These are phyloP conservation scores for Coniferiporia weirii DNA, from an alignment of 1,284 basidiomycete species.

Conservation along the genomic window DNA sequence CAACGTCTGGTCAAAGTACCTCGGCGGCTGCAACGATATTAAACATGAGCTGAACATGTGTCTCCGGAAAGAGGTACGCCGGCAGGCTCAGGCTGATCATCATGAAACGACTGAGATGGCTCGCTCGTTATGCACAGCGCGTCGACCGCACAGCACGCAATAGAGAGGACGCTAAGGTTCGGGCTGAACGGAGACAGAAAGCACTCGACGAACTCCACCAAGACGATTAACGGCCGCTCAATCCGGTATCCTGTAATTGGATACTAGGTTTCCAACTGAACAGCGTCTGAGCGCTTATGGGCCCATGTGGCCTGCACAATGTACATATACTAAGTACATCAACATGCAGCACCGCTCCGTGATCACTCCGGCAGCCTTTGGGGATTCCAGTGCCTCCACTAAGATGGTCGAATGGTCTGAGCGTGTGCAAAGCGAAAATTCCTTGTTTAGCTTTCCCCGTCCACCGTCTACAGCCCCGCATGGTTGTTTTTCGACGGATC, in stretches of 20 bases:
- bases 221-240: conserved; percentile 29
- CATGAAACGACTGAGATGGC: background rate
- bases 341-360: conserved; percentile 1
- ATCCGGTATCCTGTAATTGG: background rate
- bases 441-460: background rate
- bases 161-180: conserved; percentile 59
- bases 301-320: background rate
- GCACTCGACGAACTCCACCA: conserved; percentile 58
- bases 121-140: conserved; percentile 40
- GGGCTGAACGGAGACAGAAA: conserved; percentile 49
- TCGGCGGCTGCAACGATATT: conserved; percentile 67
- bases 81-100: background rate
- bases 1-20: conserved; percentile 54
- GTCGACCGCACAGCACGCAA: conserved; percentile 65
- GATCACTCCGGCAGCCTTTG: background rate
- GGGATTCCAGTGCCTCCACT: too few species aligned
- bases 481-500: conserved; percentile 30
- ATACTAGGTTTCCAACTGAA: background rate
- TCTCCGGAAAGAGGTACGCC: conserved; percentile 67
- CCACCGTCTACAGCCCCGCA: background rate
- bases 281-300: background rate
- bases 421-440: background rate
- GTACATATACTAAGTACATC: background rate
- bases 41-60: conserved; percentile 72
- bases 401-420: too few species aligned